Conservation (phyloP, 139 green algal genomes). For the Volvox africanus region DNA sequence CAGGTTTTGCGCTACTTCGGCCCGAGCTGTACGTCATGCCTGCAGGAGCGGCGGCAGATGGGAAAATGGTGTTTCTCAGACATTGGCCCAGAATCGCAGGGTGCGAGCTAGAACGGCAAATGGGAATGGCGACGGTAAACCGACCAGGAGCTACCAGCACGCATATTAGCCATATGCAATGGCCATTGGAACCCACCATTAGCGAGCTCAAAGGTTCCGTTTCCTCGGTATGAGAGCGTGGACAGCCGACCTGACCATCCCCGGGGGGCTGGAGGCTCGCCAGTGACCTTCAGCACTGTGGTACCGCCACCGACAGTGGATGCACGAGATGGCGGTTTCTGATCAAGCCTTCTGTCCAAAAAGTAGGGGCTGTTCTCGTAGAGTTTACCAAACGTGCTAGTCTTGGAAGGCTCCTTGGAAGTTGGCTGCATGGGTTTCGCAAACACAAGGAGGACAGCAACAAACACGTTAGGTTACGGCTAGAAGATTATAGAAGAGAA, state of each 20-base stretch:
- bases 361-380: conserved; percentile 42
- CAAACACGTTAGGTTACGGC: not conserved
- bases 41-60: not conserved
- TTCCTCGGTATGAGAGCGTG: not conserved
- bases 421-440: conserved; percentile 12
- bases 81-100: too few species aligned
- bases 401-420: conserved; percentile 22
- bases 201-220: conserved; percentile 28
- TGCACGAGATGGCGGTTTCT: not conserved
- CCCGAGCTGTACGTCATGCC: conserved; percentile 26
- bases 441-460: not conserved
- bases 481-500: too few species aligned
- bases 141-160: too few species aligned
- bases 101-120: too few species aligned
- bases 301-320: not conserved
- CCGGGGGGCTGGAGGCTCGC: not conserved
- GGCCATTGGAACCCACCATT: conserved; percentile 8
- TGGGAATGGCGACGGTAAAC: too few species aligned
- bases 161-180: too few species aligned
- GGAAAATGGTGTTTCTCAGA: not conserved
- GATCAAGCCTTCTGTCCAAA: conserved; percentile 24
- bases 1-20: conserved; percentile 16
- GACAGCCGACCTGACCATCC: conserved; percentile 14
- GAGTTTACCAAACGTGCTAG: conserved; percentile 30
- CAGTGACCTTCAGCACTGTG: not conserved